Percentiles rank a stretch among this genome's conserved stretches.
phyloP scores from a whole-genome alignment of 2,329 filamentous ascomycete species.

The Fusarium keratoplasticum region DNA sequence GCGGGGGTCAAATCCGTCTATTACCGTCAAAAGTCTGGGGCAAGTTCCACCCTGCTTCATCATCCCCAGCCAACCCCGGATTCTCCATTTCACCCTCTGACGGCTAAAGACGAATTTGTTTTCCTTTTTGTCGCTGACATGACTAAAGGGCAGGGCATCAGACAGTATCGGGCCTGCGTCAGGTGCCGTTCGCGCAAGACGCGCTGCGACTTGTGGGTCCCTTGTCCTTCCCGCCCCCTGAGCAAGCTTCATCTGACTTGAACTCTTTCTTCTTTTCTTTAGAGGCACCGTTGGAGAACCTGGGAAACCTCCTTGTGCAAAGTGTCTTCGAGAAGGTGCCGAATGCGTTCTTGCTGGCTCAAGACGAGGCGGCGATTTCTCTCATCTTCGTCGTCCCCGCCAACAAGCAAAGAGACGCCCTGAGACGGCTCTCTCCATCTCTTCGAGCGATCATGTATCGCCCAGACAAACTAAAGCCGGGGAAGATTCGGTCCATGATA shows the following conservation, averaged over 20 bases:
- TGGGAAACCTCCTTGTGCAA: conserved; percentile 18
- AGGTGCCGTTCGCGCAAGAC: conserved; percentile 22
- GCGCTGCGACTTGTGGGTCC: conserved; percentile 19
- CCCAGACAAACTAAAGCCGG: background rate
- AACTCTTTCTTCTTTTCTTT: background rate
- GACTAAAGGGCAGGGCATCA: conserved; percentile 18
- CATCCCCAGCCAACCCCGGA: background rate
- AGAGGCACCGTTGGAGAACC: conserved; percentile 13
- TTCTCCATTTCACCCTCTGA: background rate
- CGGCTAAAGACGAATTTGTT: background rate
- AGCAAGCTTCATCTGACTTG: background rate
- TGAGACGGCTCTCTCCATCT: conserved; percentile 5
- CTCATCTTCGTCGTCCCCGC: conserved; percentile 11
- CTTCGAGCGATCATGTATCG: conserved; percentile 11
- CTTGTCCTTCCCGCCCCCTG: background rate
- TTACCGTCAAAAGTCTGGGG: conserved; percentile 8
- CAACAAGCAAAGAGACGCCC: background rate
- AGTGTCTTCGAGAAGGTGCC: conserved; percentile 20
- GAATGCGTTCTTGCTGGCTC: conserved; percentile 16
- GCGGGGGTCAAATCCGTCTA: background rate
- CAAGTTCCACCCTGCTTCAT: conserved; percentile 4
- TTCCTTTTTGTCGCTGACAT: background rate
- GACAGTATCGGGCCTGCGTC: conserved; percentile 21
- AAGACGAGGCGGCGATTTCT: conserved; percentile 17
- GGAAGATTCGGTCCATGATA: conserved; percentile 2